These are phyloP conservation scores for Diaporthe capsici DNA, from an alignment of 2,329 filamentous ascomycete genomes.

Conservation along the genomic window DNA sequence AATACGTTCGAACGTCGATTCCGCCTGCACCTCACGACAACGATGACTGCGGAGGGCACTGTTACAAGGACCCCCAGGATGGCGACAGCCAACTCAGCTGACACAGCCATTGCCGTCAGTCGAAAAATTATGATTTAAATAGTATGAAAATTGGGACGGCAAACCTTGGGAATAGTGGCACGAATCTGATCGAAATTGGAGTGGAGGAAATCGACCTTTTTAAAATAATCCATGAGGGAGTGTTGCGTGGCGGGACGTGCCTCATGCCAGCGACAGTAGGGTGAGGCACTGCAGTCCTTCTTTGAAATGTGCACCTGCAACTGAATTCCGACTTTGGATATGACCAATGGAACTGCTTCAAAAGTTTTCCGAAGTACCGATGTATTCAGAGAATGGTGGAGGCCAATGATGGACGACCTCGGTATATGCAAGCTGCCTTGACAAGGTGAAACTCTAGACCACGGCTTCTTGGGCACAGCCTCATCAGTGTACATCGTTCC, in stretches of 20 bases:
- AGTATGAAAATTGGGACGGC: neutral
- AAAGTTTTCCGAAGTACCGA: neutral
- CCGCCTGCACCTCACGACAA: neutral
- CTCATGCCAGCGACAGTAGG: neutral
- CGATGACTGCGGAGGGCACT: neutral
- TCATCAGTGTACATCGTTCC: no score
- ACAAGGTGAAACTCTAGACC: neutral
- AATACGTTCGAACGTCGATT: neutral
- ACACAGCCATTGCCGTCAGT: neutral
- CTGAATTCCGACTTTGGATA: neutral
- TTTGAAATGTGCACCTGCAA: neutral
- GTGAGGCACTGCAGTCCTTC: neutral
- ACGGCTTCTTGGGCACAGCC: neutral
- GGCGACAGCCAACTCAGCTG: neutral
- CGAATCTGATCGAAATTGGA: no score
- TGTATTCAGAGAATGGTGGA: neutral
- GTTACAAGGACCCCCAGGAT: conserved; percentile 3
- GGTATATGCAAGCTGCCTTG: neutral
- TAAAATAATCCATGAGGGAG: no score
- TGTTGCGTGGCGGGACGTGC: no score
- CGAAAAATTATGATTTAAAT: neutral
- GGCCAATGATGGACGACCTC: neutral
- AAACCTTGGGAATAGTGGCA: no score
- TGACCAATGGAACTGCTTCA: neutral
- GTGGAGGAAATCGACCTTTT: no score